phyloP scores from a whole-genome alignment of 1,284 basidiomycete genomes.

The Moesziomyces globuligerus region DNA sequence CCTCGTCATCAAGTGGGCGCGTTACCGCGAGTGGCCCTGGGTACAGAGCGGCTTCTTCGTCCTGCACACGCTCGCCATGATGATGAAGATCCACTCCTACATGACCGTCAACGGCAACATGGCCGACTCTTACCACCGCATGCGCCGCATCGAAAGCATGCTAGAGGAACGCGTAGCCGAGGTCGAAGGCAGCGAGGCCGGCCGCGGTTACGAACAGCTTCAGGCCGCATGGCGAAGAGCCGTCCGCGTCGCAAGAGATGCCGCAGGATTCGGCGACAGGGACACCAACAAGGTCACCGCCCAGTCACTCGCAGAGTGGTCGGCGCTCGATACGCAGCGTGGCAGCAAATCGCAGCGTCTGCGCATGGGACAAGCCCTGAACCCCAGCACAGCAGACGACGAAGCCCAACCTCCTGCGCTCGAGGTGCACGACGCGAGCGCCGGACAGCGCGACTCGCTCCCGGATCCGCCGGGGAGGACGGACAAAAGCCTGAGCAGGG shows the following conservation, averaged over 20 bases:
- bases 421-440: slow-evolving; percentile 6
- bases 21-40: slow-evolving; percentile 84
- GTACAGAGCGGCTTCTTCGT: slow-evolving; percentile 96
- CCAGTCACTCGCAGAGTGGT: slow-evolving; percentile 15
- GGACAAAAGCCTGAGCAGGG: slow-evolving; percentile 24
- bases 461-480: background rate
- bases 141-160: slow-evolving; percentile 48
- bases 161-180: slow-evolving; percentile 57
- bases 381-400: slow-evolving; percentile 3
- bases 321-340: slow-evolving; percentile 34
- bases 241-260: slow-evolving; percentile 15
- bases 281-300: slow-evolving; percentile 8
- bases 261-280: slow-evolving; percentile 11
- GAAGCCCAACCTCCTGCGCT: background rate
- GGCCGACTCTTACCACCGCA: slow-evolving; percentile 68
- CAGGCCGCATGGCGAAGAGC: slow-evolving; percentile 44
- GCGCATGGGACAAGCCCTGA: slow-evolving; percentile 9
- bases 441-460: background rate
- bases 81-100: slow-evolving; percentile 98
- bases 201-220: slow-evolving; percentile 29
- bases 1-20: slow-evolving; percentile 61
- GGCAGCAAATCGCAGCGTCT: slow-evolving; percentile 37
- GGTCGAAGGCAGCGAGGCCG: slow-evolving; percentile 38
- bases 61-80: slow-evolving; percentile 86
- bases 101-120: slow-evolving; percentile 88